Evolutionary conservation across 306 rosid genomes (phyloP).

Genomic region (Vigna mungo): DNA sequence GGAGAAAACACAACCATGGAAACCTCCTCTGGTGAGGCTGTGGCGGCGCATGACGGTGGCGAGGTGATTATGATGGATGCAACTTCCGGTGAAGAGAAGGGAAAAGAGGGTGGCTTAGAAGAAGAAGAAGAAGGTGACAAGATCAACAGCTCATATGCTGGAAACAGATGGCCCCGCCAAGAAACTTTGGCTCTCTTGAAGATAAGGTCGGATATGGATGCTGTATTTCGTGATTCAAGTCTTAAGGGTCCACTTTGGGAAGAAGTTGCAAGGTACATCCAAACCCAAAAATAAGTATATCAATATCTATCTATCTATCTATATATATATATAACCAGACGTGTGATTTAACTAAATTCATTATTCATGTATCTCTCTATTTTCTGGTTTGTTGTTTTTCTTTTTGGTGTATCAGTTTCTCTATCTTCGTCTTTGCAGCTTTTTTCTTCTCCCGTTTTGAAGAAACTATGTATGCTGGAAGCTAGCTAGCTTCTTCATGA

Average conservation of each 20-base stretch:
- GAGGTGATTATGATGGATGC: slow-evolving; percentile 39
- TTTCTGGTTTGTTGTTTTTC: background rate
- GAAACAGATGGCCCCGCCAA: slow-evolving; percentile 95
- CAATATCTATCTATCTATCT: too few relatives aligned
- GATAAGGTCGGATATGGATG: slow-evolving; percentile 91
- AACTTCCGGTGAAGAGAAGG: slow-evolving; percentile 56
- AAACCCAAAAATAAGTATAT: background rate
- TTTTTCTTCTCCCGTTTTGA: background rate
- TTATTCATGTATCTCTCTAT: background rate
- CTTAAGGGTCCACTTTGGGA: slow-evolving; percentile 98
- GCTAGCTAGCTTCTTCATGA: slow-evolving; percentile 23
- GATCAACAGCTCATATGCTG: slow-evolving; percentile 43
- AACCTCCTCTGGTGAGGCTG: slow-evolving; percentile 40
- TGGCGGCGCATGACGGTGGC: slow-evolving; percentile 33
- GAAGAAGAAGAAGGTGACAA: slow-evolving; percentile 55
- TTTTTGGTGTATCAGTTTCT: slow-evolving; percentile 23
- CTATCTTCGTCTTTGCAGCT: background rate
- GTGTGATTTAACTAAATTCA: background rate
- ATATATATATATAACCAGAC: background rate
- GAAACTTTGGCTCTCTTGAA: slow-evolving; percentile 88
- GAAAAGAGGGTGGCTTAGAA: background rate
- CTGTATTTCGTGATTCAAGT: slow-evolving; percentile 78
- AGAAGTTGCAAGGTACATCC: slow-evolving; percentile 78
- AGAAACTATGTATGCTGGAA: background rate
- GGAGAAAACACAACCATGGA: slow-evolving; percentile 42